These are phyloP conservation scores for Solanum hybrid DNA, from an alignment of 305 asterid genomes.

Conservation along the genomic window DNA sequence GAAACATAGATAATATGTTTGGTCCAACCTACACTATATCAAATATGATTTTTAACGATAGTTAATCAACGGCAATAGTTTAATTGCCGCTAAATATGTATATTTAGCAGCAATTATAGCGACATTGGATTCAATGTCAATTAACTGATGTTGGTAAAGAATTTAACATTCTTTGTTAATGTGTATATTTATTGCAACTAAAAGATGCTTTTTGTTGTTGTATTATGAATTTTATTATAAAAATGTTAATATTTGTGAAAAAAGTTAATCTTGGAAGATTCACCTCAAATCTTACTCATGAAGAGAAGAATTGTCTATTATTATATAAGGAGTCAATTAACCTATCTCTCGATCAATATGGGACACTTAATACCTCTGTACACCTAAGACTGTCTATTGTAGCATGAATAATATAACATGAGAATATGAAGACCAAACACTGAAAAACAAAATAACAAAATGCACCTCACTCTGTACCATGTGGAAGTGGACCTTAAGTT, in stretches of 20 bases:
- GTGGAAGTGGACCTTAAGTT: neutral
- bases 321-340: neutral
- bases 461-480: neutral
- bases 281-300: neutral
- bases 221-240: neutral
- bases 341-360: neutral
- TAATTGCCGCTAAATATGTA: too few species aligned
- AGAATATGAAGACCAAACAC: neutral
- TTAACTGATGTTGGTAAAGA: neutral
- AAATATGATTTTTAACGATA: too few species aligned
- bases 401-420: neutral
- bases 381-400: neutral
- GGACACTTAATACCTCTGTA: neutral
- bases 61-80: too few species aligned
- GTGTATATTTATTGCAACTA: neutral
- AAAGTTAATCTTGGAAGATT: neutral
- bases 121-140: neutral
- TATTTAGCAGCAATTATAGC: too few species aligned
- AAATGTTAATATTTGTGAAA: neutral
- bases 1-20: neutral
- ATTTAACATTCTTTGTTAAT: neutral
- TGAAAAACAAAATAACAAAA: neutral
- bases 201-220: too few species aligned
- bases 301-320: neutral
- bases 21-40: neutral